Base-by-base conservation (phyloP, 2,329 filamentous ascomycete species). In the Claviceps arundinis region DNA sequence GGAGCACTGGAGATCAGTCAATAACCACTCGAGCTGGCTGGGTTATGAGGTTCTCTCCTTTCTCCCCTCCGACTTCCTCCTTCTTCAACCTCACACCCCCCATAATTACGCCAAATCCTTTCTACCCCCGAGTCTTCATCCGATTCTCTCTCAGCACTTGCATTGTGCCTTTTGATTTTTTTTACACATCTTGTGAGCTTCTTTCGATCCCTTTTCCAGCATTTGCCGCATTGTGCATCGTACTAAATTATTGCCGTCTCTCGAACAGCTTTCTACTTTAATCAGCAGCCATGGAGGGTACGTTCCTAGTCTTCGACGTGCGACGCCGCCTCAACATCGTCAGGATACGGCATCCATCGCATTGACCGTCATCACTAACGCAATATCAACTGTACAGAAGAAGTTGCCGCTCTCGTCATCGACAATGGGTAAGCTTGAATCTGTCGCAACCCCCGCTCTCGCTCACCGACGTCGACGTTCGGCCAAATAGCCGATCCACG, bases 361-460 rank as follows among this genome's bases (percentile, higher is more conserved):
- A 49, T 59, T 50, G 44, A 51, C 45, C 50, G 55, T 49, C 47
- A 52, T 65, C 57, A 65, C 77, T 79, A 61, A 78, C 68, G 37
- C 60, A 56, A 61, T 62, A 69, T 58, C 64, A 58, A 26, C 57
- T 57, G 59, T 76, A 75, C 72, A 97, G 93, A 98, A 84, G 93
- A 98, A 89, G 93, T 98, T 77, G 93, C 93, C 76, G 93, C 93
- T 76, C 90, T 98, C 88, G 93, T 98, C 77, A 97, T 98, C 80
- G 93, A 98, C 90, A 98, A 98, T 97, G 93, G 93, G 93, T 98
- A 91, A 88, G 90, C 79, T 76, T 67, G 48, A 17, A 41, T 13
- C 48, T 48, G 43, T 48, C 48, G 50, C 50, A 16, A 34, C 41
- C 61, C 62, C 61, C 56, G 56, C 59, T 64, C 59, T 62, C 64